Evolutionary conservation across 2,329 filamentous ascomycete species (phyloP).

Genomic region (Cercospora sesami): DNA sequence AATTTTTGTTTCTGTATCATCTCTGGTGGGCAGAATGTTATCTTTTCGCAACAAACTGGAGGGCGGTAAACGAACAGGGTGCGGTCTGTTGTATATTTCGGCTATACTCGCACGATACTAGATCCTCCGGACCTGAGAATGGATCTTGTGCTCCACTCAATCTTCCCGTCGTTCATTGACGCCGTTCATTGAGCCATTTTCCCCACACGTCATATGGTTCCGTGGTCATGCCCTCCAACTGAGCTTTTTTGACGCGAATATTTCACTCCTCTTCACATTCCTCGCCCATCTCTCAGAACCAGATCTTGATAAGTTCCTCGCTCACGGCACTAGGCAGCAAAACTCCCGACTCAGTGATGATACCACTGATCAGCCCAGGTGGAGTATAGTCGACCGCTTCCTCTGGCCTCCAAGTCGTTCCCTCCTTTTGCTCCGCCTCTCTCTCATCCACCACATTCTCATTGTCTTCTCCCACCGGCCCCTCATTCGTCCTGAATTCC

Average conservation of each 20-base stretch:
- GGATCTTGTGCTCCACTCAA: neutral
- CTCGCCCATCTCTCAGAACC: conserved; percentile 39
- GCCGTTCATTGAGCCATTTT: neutral
- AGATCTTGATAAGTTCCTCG: conserved; percentile 68
- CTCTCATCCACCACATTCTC: conserved; percentile 30
- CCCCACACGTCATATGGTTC: neutral
- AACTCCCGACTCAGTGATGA: conserved; percentile 75
- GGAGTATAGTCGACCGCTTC: conserved; percentile 66
- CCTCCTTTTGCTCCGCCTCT: conserved; percentile 30
- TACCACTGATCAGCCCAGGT: conserved; percentile 67
- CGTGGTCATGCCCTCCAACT: neutral
- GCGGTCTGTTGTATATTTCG: neutral
- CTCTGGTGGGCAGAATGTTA: neutral
- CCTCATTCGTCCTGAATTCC: conserved; percentile 63
- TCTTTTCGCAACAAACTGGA: neutral
- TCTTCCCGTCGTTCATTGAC: no score
- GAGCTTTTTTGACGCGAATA: neutral
- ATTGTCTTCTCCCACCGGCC: conserved; percentile 24
- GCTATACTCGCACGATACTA: neutral
- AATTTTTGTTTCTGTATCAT: neutral
- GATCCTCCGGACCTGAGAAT: neutral
- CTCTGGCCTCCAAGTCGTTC: conserved; percentile 36
- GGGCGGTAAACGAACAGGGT: neutral
- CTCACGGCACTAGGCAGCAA: conserved; percentile 69
- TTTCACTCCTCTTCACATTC: no score